These are phyloP conservation scores for Magnusiomyces tetraspermus DNA, from an alignment of 1,139 yeast species.

Conservation along the genomic window DNA sequence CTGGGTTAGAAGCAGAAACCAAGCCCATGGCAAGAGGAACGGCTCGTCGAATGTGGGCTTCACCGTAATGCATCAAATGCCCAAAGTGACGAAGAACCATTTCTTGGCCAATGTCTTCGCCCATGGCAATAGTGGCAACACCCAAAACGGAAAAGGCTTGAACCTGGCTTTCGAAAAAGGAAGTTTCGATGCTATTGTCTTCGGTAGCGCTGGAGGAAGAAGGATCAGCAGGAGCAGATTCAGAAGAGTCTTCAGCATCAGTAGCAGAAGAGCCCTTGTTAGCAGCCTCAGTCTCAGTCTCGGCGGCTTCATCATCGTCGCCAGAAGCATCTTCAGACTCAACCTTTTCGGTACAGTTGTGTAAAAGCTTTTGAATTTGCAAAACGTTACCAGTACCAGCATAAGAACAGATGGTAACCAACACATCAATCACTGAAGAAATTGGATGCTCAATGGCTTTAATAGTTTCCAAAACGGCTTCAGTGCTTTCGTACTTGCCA, in stretches of 20 bases:
- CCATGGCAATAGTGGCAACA: slow-evolving; percentile 90
- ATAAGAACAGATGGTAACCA: slow-evolving; percentile 88
- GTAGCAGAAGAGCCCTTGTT: slow-evolving; percentile 20
- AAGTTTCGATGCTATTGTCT: slow-evolving; percentile 37
- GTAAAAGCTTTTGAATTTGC: slow-evolving; percentile 83
- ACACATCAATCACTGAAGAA: slow-evolving; percentile 76
- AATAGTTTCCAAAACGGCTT: slow-evolving; percentile 87
- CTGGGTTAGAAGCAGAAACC: slow-evolving; percentile 87
- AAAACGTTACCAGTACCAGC: slow-evolving; percentile 98
- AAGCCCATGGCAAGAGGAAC: slow-evolving; percentile 98
- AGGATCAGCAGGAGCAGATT: slow-evolving; percentile 13
- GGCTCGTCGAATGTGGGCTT: slow-evolving; percentile 80
- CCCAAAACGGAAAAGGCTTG: slow-evolving; percentile 93
- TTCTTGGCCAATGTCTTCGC: slow-evolving; percentile 96
- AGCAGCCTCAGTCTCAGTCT: slow-evolving; percentile 26
- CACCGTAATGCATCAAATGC: slow-evolving; percentile 96
- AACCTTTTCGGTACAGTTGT: slow-evolving; percentile 60
- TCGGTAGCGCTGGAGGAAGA: neutral
- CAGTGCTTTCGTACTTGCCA: slow-evolving; percentile 93
- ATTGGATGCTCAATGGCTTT: slow-evolving; percentile 95
- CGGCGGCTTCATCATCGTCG: slow-evolving; percentile 39
- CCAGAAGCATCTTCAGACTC: slow-evolving; percentile 39
- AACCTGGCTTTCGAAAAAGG: slow-evolving; percentile 41
- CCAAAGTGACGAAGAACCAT: slow-evolving; percentile 97
- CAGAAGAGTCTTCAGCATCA: slow-evolving; percentile 15